These are phyloP conservation scores for Hanseniaspora clermontiae DNA, from an alignment of 805 yeast genomes.

Conservation along the genomic window DNA sequence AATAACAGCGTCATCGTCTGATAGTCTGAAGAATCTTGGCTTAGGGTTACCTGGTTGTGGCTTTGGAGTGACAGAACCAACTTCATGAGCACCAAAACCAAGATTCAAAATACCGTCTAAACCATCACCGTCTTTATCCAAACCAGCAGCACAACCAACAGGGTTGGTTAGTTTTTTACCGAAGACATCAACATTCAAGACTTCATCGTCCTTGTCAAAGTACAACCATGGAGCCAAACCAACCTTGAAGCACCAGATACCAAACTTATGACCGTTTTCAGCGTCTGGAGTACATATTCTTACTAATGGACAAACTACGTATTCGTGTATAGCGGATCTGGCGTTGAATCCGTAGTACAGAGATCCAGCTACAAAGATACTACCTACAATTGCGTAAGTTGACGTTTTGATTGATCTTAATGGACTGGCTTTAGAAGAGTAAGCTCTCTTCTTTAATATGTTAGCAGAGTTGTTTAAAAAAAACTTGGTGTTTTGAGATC, in stretches of 20 bases:
- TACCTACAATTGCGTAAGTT: slow-evolving; percentile 19
- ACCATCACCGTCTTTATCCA: slow-evolving; percentile 88
- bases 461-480: neutral
- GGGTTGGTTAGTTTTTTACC: slow-evolving; percentile 59
- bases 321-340: slow-evolving; percentile 71
- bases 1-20: slow-evolving; percentile 78
- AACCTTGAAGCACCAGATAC: slow-evolving; percentile 53
- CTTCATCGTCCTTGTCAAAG: slow-evolving; percentile 40
- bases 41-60: slow-evolving; percentile 93
- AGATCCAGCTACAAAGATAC: slow-evolving; percentile 31
- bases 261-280: slow-evolving; percentile 74
- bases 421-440: neutral
- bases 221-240: slow-evolving; percentile 55
- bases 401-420: neutral
- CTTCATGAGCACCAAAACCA: slow-evolving; percentile 84
- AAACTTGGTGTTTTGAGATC: neutral
- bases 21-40: slow-evolving; percentile 81
- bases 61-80: slow-evolving; percentile 84
- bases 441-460: neutral
- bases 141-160: slow-evolving; percentile 88
- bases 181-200: slow-evolving; percentile 49
- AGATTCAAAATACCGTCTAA: slow-evolving; percentile 62
- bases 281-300: slow-evolving; percentile 56
- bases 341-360: slow-evolving; percentile 55
- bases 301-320: slow-evolving; percentile 62